Percentiles rank a stretch among this genome's conserved stretches.
Evolutionary conservation across 2,329 filamentous ascomycete species (phyloP).

Genomic region (Decorospora gaudefroyi): DNA sequence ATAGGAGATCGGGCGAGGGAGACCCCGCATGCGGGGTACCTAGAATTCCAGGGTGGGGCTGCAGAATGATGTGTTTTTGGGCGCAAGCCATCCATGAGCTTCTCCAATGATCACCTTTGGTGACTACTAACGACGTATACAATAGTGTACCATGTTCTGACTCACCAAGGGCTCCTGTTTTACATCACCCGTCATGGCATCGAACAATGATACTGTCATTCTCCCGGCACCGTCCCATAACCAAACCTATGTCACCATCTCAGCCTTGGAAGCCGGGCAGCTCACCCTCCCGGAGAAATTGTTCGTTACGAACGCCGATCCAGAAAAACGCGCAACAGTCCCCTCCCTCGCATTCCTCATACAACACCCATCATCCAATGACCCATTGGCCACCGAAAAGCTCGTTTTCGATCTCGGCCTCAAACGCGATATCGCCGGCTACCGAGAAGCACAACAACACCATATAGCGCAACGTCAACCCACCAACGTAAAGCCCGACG

Average conservation of each 20-base stretch:
- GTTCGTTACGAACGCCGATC: conserved; percentile 54
- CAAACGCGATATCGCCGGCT: conserved; percentile 52
- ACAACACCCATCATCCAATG: conserved; percentile 48
- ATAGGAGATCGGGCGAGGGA: background rate
- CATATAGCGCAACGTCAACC: conserved; percentile 56
- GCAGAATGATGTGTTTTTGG: conserved; percentile 7
- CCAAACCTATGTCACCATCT: conserved; percentile 40
- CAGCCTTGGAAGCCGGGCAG: conserved; percentile 41
- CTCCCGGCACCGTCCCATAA: conserved; percentile 28
- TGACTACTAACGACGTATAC: no score
- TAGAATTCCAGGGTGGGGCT: conserved; percentile 28
- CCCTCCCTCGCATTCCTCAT: conserved; percentile 61
- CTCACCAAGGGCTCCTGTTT: background rate
- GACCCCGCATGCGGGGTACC: conserved; percentile 39
- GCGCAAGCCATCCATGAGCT: background rate
- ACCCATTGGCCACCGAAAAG: conserved; percentile 34
- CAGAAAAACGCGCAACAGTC: conserved; percentile 53
- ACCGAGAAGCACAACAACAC: conserved; percentile 51
- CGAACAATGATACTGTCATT: conserved; percentile 12
- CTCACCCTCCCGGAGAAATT: conserved; percentile 55
- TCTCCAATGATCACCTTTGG: background rate
- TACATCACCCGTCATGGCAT: conserved; percentile 6
- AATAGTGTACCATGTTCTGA: background rate
- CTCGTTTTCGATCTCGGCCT: conserved; percentile 61
- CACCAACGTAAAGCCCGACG: conserved; percentile 52